Evolutionary conservation across 371 early-diverging fungal genomes (phyloP).

Genomic region (Rhizopus stolonifer): DNA sequence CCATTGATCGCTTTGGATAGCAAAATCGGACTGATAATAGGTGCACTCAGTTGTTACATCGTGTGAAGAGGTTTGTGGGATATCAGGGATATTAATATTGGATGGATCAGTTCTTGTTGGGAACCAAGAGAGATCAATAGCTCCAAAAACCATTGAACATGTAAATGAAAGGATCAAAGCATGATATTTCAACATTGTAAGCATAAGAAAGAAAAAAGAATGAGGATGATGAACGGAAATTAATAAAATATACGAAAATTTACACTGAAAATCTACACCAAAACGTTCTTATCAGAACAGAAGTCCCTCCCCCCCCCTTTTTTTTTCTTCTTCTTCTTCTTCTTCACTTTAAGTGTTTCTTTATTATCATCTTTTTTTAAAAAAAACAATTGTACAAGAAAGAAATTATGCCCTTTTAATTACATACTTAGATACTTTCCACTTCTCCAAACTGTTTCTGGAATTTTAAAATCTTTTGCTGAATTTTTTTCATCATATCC

Average conservation of each 20-base stretch:
- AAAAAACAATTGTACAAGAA: too few species aligned
- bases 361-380: too few species aligned
- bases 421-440: too few species aligned
- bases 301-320: too few species aligned
- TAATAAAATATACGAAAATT: not conserved
- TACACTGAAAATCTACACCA: not conserved
- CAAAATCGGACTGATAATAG: conserved; percentile 24
- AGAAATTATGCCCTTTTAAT: too few species aligned
- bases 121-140: conserved; percentile 20
- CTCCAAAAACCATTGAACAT: conserved; percentile 12
- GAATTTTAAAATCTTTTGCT: conserved; percentile 34
- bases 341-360: too few species aligned
- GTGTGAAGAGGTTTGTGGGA: conserved; percentile 36
- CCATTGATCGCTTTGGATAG: conserved; percentile 26
- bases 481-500: conserved; percentile 37
- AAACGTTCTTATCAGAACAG: too few species aligned
- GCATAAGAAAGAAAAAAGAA: not conserved
- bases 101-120: conserved; percentile 29
- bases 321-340: too few species aligned
- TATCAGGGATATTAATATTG: conserved; percentile 32
- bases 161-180: conserved; percentile 11
- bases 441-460: conserved; percentile 34
- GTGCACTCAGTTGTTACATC: conserved; percentile 32
- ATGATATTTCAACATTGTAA: conserved; percentile 5
- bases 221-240: not conserved